These are phyloP conservation scores for Evansstolkia leycettana DNA, from an alignment of 495 filamentous ascomycete species.

Conservation along the genomic window DNA sequence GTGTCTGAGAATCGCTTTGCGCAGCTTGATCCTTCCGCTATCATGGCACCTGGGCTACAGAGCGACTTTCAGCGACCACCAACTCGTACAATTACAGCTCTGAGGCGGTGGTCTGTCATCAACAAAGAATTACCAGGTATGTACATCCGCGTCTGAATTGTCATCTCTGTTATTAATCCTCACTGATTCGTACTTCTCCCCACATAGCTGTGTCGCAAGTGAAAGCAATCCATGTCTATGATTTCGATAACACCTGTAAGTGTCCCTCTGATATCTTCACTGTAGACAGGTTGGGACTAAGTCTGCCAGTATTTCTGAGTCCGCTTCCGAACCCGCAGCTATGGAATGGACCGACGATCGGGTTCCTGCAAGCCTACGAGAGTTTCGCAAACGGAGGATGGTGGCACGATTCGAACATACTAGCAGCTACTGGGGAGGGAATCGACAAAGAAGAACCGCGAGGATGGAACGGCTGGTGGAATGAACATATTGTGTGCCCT, in stretches of 20 bases:
- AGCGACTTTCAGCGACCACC: constrained; percentile 9
- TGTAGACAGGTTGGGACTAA: not conserved
- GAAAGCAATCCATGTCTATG: constrained; percentile 82
- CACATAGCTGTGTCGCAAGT: constrained; percentile 49
- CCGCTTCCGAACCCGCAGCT: constrained; percentile 82
- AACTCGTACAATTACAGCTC: constrained; percentile 53
- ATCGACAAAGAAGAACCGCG: constrained; percentile 68
- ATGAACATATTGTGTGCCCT: constrained; percentile 61
- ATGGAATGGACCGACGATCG: constrained; percentile 69
- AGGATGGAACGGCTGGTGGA: constrained; percentile 95
- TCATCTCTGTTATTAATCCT: not conserved
- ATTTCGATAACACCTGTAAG: constrained; percentile 95
- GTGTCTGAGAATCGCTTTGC: constrained; percentile 19
- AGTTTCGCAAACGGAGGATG: constrained; percentile 79
- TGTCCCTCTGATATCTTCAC: constrained; percentile 1
- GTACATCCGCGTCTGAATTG: constrained; percentile 2
- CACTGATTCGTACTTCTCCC: not conserved
- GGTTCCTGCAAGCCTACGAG: constrained; percentile 60
- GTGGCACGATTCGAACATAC: constrained; percentile 89
- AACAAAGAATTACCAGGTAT: constrained; percentile 57
- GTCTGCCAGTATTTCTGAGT: constrained; percentile 63
- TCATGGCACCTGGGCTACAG: constrained; percentile 16
- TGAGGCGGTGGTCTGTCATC: constrained; percentile 71
- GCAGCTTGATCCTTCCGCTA: constrained; percentile 5
- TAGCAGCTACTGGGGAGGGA: constrained; percentile 78